phyloP scores from a whole-genome alignment of 2,329 filamentous ascomycete species.

The Venturia asperata region DNA sequence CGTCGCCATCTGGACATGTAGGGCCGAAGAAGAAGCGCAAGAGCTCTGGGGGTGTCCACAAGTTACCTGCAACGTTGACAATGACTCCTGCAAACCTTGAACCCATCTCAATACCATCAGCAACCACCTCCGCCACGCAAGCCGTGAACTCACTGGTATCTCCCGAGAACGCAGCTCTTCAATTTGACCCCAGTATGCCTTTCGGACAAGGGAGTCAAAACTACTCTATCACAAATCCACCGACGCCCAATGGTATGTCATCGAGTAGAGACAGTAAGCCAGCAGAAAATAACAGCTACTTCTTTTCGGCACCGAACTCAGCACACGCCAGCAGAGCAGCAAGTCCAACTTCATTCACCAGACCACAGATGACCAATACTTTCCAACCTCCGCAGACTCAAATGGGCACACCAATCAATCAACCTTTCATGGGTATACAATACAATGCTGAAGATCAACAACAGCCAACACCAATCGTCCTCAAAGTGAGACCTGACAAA shows the following conservation, averaged over 20 bases:
- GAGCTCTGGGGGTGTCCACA: conserved; percentile 46
- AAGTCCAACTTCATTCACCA: conserved; percentile 49
- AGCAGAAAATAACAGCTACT: conserved; percentile 50
- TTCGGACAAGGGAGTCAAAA: conserved; percentile 26
- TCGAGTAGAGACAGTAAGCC: conserved; percentile 43
- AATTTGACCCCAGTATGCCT: conserved; percentile 13
- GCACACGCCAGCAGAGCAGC: conserved; percentile 69
- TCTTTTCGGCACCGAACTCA: conserved; percentile 67
- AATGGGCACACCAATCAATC: neutral
- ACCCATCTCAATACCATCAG: conserved; percentile 21
- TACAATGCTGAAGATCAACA: conserved; percentile 6
- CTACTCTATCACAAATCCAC: conserved; percentile 52
- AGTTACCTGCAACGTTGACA: conserved; percentile 64
- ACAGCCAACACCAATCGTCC: conserved; percentile 53
- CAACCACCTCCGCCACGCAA: conserved; percentile 7
- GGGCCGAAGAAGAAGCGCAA: conserved; percentile 79
- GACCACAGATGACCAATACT: conserved; percentile 30
- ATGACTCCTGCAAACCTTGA: conserved; percentile 61
- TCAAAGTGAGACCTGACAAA: conserved; percentile 76
- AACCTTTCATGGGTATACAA: conserved; percentile 3
- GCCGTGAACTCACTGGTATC: conserved; percentile 15
- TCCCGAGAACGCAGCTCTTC: conserved; percentile 19
- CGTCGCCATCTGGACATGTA: conserved; percentile 58
- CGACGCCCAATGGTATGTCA: conserved; percentile 57
- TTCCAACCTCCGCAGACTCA: conserved; percentile 17